Base-by-base conservation (phyloP, 495 filamentous ascomycete species). In the Penicillium egyptiacum region DNA sequence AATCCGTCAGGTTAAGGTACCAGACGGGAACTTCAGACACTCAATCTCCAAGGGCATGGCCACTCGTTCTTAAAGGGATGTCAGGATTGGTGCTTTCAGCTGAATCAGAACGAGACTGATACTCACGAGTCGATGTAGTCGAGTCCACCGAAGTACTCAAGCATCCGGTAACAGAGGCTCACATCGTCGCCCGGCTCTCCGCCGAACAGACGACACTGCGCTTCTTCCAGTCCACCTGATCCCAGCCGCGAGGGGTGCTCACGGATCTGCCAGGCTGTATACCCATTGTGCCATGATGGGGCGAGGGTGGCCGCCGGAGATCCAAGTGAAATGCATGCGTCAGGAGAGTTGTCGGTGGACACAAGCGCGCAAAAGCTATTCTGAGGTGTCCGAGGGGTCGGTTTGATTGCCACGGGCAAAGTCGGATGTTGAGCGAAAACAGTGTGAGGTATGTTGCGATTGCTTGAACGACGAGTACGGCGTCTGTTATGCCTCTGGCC, bases 401-500 rank as follows among this genome's bases (percentile, higher is more conserved):
- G 56, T 40, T 53, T 37, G 12, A 44, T 55, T 55, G 51, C 52
- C 49, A 56, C 23, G 2, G 61, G 56, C 20, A 56, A 57, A 17
- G 30, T 28, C 7, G 56, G 35, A 23, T 31, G 8, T 19, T 56
- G 45, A 51, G 17, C 48, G 42, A 57, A 5, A 26, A 40, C 35
- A 2, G 44, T 30, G 11, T 43, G n/a, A 39, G 57, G 8, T 22
- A 45, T 26, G 55, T 59, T 66, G 63, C 61, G 62, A 50, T 71
- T 71, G 53, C 68, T 68, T 58, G 73, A 76, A 57, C 74, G 72
- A 53, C 75, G 72, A 59, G 74, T 77, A 35, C 75, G 73, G 53
- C 75, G 75, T 74, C 75, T 65, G 54, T 80, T 80, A 56, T 80
- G 75, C 51, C 75, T 70, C 62, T 78, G 77, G 63, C 75, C 75